Conservation (phyloP, 768 basidiomycete genomes). For the Naganishia vaughanmartiniae region DNA sequence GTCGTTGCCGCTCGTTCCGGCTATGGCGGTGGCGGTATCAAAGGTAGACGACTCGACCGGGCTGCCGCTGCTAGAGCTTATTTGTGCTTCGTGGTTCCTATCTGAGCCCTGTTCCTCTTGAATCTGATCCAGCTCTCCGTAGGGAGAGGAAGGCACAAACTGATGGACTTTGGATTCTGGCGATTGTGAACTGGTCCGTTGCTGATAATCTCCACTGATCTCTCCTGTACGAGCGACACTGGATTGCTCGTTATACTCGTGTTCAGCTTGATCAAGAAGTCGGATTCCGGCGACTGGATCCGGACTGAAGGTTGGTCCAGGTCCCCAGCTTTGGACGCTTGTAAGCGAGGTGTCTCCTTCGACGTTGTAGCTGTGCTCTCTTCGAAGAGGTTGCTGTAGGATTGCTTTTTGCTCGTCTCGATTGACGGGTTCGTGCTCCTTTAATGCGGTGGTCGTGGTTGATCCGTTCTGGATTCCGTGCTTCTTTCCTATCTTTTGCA, state of each 20-base stretch:
- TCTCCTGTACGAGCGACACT: not conserved
- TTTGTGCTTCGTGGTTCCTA: not conserved
- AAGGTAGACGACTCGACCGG: not conserved
- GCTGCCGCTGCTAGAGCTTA: not conserved
- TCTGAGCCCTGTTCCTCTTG: conserved; percentile 13
- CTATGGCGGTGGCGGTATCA: not conserved
- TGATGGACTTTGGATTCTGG: not conserved
- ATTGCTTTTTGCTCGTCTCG: not conserved
- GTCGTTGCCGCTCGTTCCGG: conserved; percentile 1
- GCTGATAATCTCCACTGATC: not conserved
- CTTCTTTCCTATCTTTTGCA: conserved; percentile 23
- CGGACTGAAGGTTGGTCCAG: conserved; percentile 5
- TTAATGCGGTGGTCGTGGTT: not conserved
- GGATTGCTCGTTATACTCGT: not conserved
- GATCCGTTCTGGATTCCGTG: not conserved
- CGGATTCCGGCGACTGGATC: conserved; percentile 2
- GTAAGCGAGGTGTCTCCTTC: conserved; percentile 12
- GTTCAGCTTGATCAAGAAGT: conserved; percentile 4
- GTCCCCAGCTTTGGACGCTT: conserved; percentile 18
- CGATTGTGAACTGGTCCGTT: not conserved
- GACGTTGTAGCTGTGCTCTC: not conserved
- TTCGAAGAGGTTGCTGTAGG: not conserved
- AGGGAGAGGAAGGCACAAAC: not conserved
- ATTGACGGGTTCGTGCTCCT: not conserved
- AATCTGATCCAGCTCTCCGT: conserved; percentile 8